These are phyloP conservation scores for Thraustochytrium striatum DNA, from an alignment of 352 stramenopile species.

Conservation along the genomic window DNA sequence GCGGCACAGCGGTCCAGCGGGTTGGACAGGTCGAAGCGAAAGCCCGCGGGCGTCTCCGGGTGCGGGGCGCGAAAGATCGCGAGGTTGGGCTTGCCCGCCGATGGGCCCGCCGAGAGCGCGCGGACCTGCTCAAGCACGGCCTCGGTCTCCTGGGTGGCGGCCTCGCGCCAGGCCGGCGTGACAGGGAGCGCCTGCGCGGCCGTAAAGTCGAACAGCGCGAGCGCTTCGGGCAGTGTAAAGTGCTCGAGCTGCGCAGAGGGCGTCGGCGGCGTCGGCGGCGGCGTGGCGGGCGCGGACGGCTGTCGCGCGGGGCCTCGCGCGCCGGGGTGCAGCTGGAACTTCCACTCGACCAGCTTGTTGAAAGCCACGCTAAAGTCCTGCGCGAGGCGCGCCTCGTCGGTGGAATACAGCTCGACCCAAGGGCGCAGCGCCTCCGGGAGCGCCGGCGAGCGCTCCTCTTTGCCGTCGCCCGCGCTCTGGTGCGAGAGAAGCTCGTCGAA, in stretches of 20 bases:
- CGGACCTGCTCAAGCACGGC: neutral
- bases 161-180: constrained; percentile 12
- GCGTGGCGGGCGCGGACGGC: neutral
- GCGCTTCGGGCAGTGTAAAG: constrained; percentile 11
- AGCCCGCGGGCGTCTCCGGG: neutral
- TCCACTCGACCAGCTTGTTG: constrained; percentile 32
- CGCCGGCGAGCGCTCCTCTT: constrained; percentile 1
- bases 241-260: neutral
- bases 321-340: constrained; percentile 20
- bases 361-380: constrained; percentile 41
- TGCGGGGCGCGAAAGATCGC: constrained; percentile 4
- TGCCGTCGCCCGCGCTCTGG: neutral
- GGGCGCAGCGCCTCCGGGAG: too few species aligned
- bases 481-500: neutral
- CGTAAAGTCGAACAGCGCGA: constrained; percentile 12
- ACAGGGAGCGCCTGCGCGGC: constrained; percentile 8
- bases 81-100: neutral
- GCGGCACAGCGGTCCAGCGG: neutral
- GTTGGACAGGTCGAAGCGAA: neutral
- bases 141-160: neutral
- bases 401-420: constrained; percentile 40
- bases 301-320: too few species aligned
- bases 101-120: neutral
- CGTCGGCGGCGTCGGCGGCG: neutral
- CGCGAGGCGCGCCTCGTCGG: constrained; percentile 2